Evolutionary conservation across 2,329 filamentous ascomycete species (phyloP).

Genomic region (Colletotrichum tropicicola): DNA sequence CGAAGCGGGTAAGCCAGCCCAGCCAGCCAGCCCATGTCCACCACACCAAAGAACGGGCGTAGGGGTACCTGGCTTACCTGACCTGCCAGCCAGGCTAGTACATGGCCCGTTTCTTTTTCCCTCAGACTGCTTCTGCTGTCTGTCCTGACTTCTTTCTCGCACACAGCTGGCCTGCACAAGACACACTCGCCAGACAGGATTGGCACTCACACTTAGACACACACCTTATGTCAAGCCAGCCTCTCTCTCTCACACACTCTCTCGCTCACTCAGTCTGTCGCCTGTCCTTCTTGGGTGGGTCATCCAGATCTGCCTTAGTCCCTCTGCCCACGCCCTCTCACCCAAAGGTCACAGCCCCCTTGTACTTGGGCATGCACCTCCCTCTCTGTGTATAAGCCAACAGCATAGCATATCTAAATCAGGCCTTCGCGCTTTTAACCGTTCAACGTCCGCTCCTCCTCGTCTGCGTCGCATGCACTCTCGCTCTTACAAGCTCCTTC

Average conservation of each 20-base stretch:
- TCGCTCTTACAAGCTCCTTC: slow-evolving; percentile 25
- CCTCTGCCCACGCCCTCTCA: slow-evolving; percentile 22
- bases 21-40: slow-evolving; percentile 20
- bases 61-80: slow-evolving; percentile 39
- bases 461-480: slow-evolving; percentile 19
- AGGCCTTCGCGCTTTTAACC: slow-evolving; percentile 23
- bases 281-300: slow-evolving; percentile 13
- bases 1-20: slow-evolving; percentile 4
- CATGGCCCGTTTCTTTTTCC: slow-evolving; percentile 24
- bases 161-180: background rate
- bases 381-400: slow-evolving; percentile 23
- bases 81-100: background rate
- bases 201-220: slow-evolving; percentile 11
- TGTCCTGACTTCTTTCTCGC: slow-evolving; percentile 12
- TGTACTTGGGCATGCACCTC: slow-evolving; percentile 18
- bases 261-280: background rate
- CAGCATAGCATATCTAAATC: slow-evolving; percentile 28
- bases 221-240: slow-evolving; percentile 20
- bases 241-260: background rate
- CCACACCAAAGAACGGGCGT: slow-evolving; percentile 42
- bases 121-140: background rate
- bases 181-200: slow-evolving; percentile 7
- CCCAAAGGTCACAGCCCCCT: slow-evolving; percentile 17
- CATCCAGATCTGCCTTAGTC: slow-evolving; percentile 1
- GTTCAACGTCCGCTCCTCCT: slow-evolving; percentile 29